A percentile compares a stretch with the other conserved stretches of the same genome.
These are phyloP conservation scores for Alloteropsis semialata DNA, from an alignment of 176 grass and related monocot species.

Conservation along the genomic window DNA sequence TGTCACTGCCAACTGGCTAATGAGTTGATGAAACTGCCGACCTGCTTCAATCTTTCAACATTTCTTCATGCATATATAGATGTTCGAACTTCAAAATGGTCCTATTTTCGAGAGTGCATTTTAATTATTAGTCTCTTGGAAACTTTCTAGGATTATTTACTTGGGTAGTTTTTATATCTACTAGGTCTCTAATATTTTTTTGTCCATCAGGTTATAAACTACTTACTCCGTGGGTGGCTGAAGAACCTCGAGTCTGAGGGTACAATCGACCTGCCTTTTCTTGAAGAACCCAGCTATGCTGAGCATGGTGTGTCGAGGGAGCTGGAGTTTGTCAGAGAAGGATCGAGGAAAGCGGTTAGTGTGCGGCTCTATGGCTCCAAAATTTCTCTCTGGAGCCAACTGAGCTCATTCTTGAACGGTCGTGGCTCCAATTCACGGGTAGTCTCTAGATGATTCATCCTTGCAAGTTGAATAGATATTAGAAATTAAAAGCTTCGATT, in stretches of 20 bases:
- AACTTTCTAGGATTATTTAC: slow-evolving; percentile 17
- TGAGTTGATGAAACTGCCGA: too few relatives aligned
- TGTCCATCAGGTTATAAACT: slow-evolving; percentile 78
- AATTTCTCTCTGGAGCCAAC: slow-evolving; percentile 60
- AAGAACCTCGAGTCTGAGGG: slow-evolving; percentile 85
- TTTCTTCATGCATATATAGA: background rate
- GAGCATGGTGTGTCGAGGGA: slow-evolving; percentile 50
- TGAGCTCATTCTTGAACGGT: slow-evolving; percentile 59
- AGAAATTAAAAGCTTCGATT: slow-evolving; percentile 27
- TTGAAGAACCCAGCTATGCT: slow-evolving; percentile 63
- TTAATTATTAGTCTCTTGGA: background rate
- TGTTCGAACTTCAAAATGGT: background rate
- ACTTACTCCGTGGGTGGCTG: slow-evolving; percentile 85
- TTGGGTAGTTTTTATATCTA: background rate
- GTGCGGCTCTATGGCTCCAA: slow-evolving; percentile 71
- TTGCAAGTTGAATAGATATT: slow-evolving; percentile 22
- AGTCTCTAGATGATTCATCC: slow-evolving; percentile 43
- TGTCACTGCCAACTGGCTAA: too few relatives aligned
- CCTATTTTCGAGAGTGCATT: background rate
- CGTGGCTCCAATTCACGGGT: slow-evolving; percentile 33
- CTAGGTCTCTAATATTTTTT: background rate
- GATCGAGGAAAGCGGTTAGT: slow-evolving; percentile 66
- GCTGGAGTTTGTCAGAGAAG: slow-evolving; percentile 80
- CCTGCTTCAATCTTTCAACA: background rate
- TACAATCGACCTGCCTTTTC: slow-evolving; percentile 56